phyloP scores from a whole-genome alignment of 2,329 filamentous ascomycete genomes.

The Fusarium pseudocircinatum region DNA sequence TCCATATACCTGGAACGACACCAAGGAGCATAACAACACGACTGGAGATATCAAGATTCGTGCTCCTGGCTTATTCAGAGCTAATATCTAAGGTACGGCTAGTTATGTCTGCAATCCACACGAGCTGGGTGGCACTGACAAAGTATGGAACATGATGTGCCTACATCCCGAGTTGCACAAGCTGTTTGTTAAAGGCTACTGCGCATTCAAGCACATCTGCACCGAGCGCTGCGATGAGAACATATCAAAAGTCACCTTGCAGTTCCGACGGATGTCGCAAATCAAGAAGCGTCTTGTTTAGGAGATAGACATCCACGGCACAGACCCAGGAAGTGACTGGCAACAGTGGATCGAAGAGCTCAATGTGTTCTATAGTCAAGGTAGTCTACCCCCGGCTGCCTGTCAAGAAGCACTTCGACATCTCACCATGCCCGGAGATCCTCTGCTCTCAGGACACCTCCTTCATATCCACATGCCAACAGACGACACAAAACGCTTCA shows the following conservation, averaged over 20 bases:
- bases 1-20: not conserved
- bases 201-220: not conserved
- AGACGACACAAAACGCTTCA: not conserved
- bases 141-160: not conserved
- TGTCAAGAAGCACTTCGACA: not conserved
- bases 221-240: not conserved
- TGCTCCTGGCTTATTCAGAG: not conserved
- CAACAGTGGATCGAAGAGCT: not conserved
- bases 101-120: not conserved
- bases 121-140: not conserved
- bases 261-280: conserved; percentile 17
- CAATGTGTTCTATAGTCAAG: not conserved
- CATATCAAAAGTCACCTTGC: not conserved
- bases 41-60: not conserved
- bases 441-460: not conserved
- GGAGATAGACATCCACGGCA: not conserved
- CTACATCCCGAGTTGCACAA: not conserved
- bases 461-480: not conserved
- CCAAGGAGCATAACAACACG: not conserved
- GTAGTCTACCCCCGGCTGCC: not conserved
- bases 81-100: not conserved
- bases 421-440: not conserved
- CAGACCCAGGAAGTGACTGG: not conserved
- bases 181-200: not conserved
- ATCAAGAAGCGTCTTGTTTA: not conserved